Base-by-base conservation (phyloP, 179 eudicot genomes). In the Silene noctiflora region DNA sequence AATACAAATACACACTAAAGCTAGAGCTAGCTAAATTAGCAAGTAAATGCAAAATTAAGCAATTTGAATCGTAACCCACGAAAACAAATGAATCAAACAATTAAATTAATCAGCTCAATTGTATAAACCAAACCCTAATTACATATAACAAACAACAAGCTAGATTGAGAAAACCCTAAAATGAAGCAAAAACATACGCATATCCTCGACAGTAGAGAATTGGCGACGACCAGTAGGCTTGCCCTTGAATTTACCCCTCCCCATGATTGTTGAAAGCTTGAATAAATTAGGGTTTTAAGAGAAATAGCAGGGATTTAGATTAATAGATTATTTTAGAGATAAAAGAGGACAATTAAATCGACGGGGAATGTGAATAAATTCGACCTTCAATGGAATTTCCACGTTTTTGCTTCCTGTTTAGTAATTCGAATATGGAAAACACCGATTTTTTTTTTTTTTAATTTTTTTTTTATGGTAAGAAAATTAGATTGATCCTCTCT, bases 171-270 rank as follows among this genome's bases (percentile, higher is more conserved):
- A 75, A 71, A 35, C 55, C 48, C 55, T 14, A 12, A 25, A 68
- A 21, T 11, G 24, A 29, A 72, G 9, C n/a, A 6, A 4, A 35
- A 66, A 76, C 87, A 17, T 80, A 91, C 96, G 24, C 74, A 91
- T 89, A 89, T 90, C 94, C 68, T 91, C 92, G 0, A 88, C 88
- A 62, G 94, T 87, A 51, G 96, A 91, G 61, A 91, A 91, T 58
- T 91, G 91, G 80, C 96, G 91, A 46, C 91, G 93, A 48, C 96
- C 96, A 73, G 96, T 91, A 67, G 96, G 96, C 85, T 91, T 91
- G 63, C 91, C 92, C 89, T 91, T 91, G 85, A 89, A 91, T 81
- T 91, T 91, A 51, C 96, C 94, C 81, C 94, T 88, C 33, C 91
- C 96, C 96, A 91, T 91, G 39, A 77, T 66, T 69, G 24, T 13